Base-by-base conservation (phyloP, 345 rosid genomes). In the Passiflora organensis region DNA sequence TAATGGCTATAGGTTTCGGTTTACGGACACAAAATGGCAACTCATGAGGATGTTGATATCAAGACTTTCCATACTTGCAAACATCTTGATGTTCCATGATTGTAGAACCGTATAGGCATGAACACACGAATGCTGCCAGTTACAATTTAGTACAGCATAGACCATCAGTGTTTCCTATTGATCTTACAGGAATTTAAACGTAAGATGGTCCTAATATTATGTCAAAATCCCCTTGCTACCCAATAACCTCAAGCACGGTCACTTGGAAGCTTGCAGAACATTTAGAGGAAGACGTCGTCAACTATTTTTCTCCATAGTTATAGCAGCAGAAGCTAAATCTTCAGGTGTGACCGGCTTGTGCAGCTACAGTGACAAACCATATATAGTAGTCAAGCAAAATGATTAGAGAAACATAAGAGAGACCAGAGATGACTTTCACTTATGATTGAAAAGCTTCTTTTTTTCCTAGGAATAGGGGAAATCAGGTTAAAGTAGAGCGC, bases 291-390 rank as follows among this genome's bases (percentile, higher is more conserved):
- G 47, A 48, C 37, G 21, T 3, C 0, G 47, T 20, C 38, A 19
- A 38, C 48, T 41, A 18, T 14, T 9, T 18, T 67, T 64, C 63
- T 56, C 47, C 62, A 48, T 34, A 57, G 38, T 38, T 58, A 57
- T 43, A n/a, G 81, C 45, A 22, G 73, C 67, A 19, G 72, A 61
- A 65, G 59, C 79, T 65, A 81, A 70, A 72, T 84, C 88, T 72
- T 80, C 91, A 14, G 62, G 69, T 39, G 74, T 75, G 37, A 77
- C 88, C 22, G 91, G 85, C 74, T 77, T 84, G 72, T 82, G 91
- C 32, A 82, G 78, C 95, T 87, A 80, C 75, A 69, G 23, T 19
- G 38, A 53, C 6, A 58, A 45, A 60, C 59, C 72, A 52, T 57
- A 53, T 25, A 56, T 41, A 42, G 15, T 9, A 19, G n/a, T 42